These are phyloP conservation scores for Daldinia eschscholtzii DNA, from an alignment of 2,329 filamentous ascomycete species.

Conservation along the genomic window DNA sequence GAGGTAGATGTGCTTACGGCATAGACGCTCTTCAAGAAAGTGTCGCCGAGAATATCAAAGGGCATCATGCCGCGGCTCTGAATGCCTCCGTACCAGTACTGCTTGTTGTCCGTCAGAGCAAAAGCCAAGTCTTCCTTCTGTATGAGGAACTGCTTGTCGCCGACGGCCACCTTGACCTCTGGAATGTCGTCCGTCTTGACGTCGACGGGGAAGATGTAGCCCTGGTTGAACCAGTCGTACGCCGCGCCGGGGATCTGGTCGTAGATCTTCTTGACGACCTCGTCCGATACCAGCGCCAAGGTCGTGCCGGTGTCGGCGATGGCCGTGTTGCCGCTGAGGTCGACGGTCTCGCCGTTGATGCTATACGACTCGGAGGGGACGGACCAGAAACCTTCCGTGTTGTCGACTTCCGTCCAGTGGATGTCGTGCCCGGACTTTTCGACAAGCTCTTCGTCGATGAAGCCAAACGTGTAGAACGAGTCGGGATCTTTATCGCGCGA, in stretches of 20 bases:
- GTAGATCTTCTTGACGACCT: slow-evolving; percentile 72
- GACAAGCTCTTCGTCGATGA: slow-evolving; percentile 74
- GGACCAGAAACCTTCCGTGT: slow-evolving; percentile 75
- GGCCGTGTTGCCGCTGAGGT: slow-evolving; percentile 69
- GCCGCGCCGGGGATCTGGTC: slow-evolving; percentile 70
- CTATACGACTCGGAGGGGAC: slow-evolving; percentile 69
- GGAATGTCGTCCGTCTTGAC: slow-evolving; percentile 68
- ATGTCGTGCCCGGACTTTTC: slow-evolving; percentile 66
- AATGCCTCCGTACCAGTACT: slow-evolving; percentile 70
- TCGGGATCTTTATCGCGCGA: slow-evolving; percentile 63
- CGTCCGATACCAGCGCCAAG: slow-evolving; percentile 73
- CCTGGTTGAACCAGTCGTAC: slow-evolving; percentile 69
- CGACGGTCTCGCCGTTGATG: slow-evolving; percentile 67
- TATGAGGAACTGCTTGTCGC: slow-evolving; percentile 69
- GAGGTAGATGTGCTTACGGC: slow-evolving; percentile 59
- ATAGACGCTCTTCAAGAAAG: slow-evolving; percentile 74
- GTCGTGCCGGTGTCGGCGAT: slow-evolving; percentile 81
- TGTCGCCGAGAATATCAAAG: slow-evolving; percentile 75
- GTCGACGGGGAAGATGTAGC: slow-evolving; percentile 71
- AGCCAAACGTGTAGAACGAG: slow-evolving; percentile 80
- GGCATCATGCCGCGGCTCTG: slow-evolving; percentile 70
- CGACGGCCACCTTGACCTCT: slow-evolving; percentile 72
- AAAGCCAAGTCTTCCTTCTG: slow-evolving; percentile 74
- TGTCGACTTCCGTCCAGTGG: slow-evolving; percentile 72
- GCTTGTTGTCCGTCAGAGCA: slow-evolving; percentile 64